Evolutionary conservation across 2,329 filamentous ascomycete species (phyloP).

Genomic region (Chrysoporthe puriensis): DNA sequence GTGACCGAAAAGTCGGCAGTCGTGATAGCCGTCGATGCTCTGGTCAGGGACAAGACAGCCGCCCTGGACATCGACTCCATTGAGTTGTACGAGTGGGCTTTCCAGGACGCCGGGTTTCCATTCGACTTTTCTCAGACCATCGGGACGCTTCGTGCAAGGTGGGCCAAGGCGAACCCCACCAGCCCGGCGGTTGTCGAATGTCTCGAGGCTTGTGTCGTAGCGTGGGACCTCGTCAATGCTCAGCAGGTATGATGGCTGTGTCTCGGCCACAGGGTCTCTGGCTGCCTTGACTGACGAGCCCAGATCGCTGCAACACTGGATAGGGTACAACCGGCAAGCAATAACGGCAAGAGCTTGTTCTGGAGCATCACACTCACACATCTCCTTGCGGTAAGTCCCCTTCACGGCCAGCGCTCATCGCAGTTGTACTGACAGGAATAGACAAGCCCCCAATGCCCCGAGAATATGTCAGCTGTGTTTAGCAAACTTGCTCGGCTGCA

Average conservation of each 20-base stretch:
- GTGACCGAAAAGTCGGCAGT: slow-evolving; percentile 49
- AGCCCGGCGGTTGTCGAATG: slow-evolving; percentile 47
- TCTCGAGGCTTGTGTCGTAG: slow-evolving; percentile 55
- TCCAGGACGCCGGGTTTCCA: slow-evolving; percentile 35
- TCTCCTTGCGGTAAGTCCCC: slow-evolving; percentile 52
- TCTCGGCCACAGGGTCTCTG: not conserved
- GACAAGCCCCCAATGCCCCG: slow-evolving; percentile 51
- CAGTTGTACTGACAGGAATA: slow-evolving; percentile 36
- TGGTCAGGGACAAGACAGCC: slow-evolving; percentile 49
- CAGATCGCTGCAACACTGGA: slow-evolving; percentile 60
- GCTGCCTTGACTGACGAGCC: slow-evolving; percentile 2
- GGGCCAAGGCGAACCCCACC: slow-evolving; percentile 58
- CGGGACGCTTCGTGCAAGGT: slow-evolving; percentile 52
- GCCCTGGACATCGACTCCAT: slow-evolving; percentile 55
- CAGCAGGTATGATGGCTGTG: slow-evolving; percentile 51
- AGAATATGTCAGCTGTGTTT: slow-evolving; percentile 56
- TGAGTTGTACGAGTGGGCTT: slow-evolving; percentile 60
- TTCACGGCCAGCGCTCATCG: too few relatives aligned
- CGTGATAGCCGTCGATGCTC: slow-evolving; percentile 48
- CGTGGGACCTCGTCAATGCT: slow-evolving; percentile 60
- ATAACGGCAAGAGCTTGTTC: slow-evolving; percentile 54
- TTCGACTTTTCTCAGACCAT: slow-evolving; percentile 51
- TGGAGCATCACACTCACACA: slow-evolving; percentile 60
- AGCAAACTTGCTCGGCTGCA: slow-evolving; percentile 55
- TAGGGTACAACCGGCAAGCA: slow-evolving; percentile 51